Base-by-base conservation (phyloP, 345 rosid genomes). In the Hypericum androsaemum region DNA sequence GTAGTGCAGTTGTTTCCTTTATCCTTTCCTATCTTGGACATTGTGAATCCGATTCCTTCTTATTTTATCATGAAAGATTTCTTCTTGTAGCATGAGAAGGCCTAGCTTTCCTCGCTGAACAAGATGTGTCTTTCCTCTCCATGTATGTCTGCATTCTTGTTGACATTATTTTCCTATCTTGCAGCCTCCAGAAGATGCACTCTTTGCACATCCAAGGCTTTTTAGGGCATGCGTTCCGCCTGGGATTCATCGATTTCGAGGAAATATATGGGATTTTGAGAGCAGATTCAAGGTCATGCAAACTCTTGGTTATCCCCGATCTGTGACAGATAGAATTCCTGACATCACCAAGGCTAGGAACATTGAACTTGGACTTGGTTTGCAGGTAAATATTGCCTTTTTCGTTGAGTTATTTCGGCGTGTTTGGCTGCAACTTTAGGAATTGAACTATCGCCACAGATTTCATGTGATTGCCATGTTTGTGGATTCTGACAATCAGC, bases 141-240 rank as follows among this genome's bases (percentile, higher is more conserved):
- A 22, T 22, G 32, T 22, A 4, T 22, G 32, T 53, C 44, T 35
- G 3, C 2, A 36, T 50, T 59, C 28, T 45, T 11, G 39, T 12
- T 46, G 37, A 54, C 59, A 50, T 40, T 39, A 4, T 11, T 45
- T 47, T 60, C 44, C 58, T 50, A 22, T 22, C 32, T 22, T 58
- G 37, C 77, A 88, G 96, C 96, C 95, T 36, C 98, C 94, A 37
- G 86, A 80, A 77, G 96, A 84, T 77, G 96, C 95, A 44, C 80
- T 92, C 36, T 92, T 88, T 51, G 83, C 94, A 44, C 95, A 83
- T 65, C 95, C 98, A 35, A 84, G 96, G 77, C 86, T 88, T 10
- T 92, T 88, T 66, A 83, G 98, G 74, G 94, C 95, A 35, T 92
- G 96, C 46, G 88, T 84, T 47, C 98, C 98, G 0, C 98, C 96